Evolutionary conservation across 306 rosid genomes (phyloP).

Genomic region (Hylodesmum podocarpum): DNA sequence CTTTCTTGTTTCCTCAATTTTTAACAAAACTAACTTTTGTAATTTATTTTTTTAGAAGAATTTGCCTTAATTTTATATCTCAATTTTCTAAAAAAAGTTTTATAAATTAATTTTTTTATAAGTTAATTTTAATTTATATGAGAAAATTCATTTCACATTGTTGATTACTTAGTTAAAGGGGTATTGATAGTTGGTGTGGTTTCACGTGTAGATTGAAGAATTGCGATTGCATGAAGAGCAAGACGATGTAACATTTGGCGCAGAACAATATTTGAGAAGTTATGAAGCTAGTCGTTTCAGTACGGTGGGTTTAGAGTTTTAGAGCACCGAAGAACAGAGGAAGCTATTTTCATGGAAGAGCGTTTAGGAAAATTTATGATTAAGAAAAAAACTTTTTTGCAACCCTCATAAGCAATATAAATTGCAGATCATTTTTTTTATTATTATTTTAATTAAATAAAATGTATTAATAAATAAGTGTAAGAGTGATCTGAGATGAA

Average conservation of each 20-base stretch:
- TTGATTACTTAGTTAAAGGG: neutral
- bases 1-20: neutral
- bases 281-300: conserved; percentile 46
- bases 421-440: neutral
- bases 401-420: conserved; percentile 12
- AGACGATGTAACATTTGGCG: conserved; percentile 43
- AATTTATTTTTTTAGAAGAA: no score
- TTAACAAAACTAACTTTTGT: neutral
- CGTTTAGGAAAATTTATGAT: conserved; percentile 20
- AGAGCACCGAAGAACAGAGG: neutral
- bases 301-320: conserved; percentile 51
- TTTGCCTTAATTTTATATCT: no score
- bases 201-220: conserved; percentile 50
- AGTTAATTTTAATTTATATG: no score
- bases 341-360: conserved; percentile 14
- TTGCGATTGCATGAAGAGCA: conserved; percentile 54
- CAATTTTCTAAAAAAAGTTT: no score
- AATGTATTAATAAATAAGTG: conserved; percentile 31
- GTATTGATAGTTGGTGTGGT: neutral
- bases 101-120: no score
- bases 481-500: conserved; percentile 11
- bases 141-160: no score
- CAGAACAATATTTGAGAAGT: conserved; percentile 40
- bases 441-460: neutral
- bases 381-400: conserved; percentile 28